Base-by-base conservation (phyloP, 2,329 filamentous ascomycete genomes). In the Colletotrichum chlorophyti region DNA sequence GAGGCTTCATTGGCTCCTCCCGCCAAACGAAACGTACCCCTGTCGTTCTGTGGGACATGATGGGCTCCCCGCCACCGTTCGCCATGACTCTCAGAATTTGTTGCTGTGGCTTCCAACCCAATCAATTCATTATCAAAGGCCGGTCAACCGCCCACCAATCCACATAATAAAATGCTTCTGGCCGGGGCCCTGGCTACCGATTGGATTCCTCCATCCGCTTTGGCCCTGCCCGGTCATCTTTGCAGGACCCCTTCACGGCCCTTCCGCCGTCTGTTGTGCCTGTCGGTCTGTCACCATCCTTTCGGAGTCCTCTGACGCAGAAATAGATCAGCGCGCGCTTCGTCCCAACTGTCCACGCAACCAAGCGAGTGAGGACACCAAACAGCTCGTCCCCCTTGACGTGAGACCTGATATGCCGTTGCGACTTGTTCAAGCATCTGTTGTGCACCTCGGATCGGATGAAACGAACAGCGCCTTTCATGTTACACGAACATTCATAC, bases 1-100 rank as follows among this genome's bases (percentile, higher is more conserved):
- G 70, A 65, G 71, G 70, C 71, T 71, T 66, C 50, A 68, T 69
- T 71, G 68, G 70, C 60, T 29, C 17, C 15, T 52, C 40, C 24
- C 50, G 34, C 34, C 41, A 55, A 61, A 58, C 61, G 61, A 63
- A 63, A 63, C 61, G 12, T 23, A 24, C 61, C 61, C 61, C 47
- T 63, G 61, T 29, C 35, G n/a, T 17, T 19, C 19, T 17, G 54
- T 50, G 42, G 54, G 55, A 37, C 51, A 43, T 47, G 23, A 32
- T 38, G 42, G 55, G 35, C 17, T 31, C 45, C 35, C 55, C 50
- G 50, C 29, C 50, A 32, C 27, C 23, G 50, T 42, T 54, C 42
- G 55, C 50, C 37, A 26, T 48, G n/a, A 42, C 27, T 41, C 27
- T 58, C 15, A 23, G 19, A 12, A 21, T 24, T n/a, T 42, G 38